Evolutionary conservation across 768 basidiomycete species (phyloP).

Genomic region (Leccinum disarticulatum): DNA sequence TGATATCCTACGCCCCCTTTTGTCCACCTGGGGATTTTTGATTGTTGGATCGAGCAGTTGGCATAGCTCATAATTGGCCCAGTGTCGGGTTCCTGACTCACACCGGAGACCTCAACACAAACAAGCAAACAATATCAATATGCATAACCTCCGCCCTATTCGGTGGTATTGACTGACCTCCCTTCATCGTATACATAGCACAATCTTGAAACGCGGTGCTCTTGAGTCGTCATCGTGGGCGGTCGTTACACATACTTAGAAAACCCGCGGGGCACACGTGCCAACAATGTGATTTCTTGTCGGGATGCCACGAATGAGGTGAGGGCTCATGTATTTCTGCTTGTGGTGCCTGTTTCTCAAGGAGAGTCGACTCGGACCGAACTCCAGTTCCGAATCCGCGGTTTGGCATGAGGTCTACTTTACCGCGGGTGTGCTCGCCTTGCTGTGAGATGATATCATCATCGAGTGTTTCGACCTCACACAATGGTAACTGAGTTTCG

Average conservation of each 20-base stretch:
- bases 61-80: background rate
- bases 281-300: conserved; percentile 37
- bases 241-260: conserved; percentile 31
- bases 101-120: conserved; percentile 14
- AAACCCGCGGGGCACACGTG: conserved; percentile 39
- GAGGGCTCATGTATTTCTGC: background rate
- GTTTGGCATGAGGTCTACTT: background rate
- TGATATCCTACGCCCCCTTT: background rate
- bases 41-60: conserved; percentile 23
- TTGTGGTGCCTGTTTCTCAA: background rate
- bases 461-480: background rate
- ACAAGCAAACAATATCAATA: conserved; percentile 19
- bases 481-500: background rate
- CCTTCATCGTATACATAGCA: conserved; percentile 17
- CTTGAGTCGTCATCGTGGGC: conserved; percentile 41
- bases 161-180: no score
- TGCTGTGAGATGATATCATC: background rate
- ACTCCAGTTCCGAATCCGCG: background rate
- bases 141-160: background rate
- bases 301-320: conserved; percentile 36
- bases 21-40: conserved; percentile 29
- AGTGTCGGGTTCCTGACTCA: conserved; percentile 18
- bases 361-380: background rate
- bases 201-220: conserved; percentile 25
- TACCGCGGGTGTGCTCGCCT: background rate